Base-by-base conservation (phyloP, 2,329 filamentous ascomycete species). In the Colletotrichum sp. region DNA sequence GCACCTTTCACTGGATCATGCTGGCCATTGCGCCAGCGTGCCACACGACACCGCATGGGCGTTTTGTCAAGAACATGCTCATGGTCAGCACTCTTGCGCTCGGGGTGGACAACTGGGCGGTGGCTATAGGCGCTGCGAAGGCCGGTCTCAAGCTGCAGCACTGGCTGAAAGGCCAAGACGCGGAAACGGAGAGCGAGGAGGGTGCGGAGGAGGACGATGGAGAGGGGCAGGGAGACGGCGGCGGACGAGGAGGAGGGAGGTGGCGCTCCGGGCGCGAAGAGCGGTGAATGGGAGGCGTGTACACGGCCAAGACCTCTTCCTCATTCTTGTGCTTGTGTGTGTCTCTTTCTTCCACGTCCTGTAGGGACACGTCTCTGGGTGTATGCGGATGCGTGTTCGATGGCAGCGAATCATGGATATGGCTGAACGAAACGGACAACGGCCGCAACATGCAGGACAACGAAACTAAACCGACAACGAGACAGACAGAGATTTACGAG, bases 1-100 rank as follows among this genome's bases (percentile, higher is more conserved):
- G 89, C 36, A 85, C 91, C 16, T 88, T 88, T 70, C 81, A 85
- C 66, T 90, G 89, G 89, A 81, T 89, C 28, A 82, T 88, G 77
- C 77, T 89, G 63, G 83, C 85, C 10, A 80, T 89, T 12, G 82
- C 85, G 18, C 84, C 87, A 10, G 82, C 84, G 44, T 85, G 85
- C 57, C 83, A 87, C 60, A 79, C 80, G 6, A 83, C 83, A 15
- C 81, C 85, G 3, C 85, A 86, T 30, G 86, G 85, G 30, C 84
- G 87, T 18, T 88, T 88, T 69, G 84, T 88, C 77, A 89, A 87
- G 83, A 87, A 85, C 44, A 81, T 88, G 75, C 81, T 88, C 32
- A 85, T 86, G 16, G 82, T 85, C 10, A 86, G 84, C 6, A 82
- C 87, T 55, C 84, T 88, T 77, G 87, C 88, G 69, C 85, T 89